Evolutionary conservation across 805 yeast genomes (phyloP).

Genomic region (Candida sithepensis): DNA sequence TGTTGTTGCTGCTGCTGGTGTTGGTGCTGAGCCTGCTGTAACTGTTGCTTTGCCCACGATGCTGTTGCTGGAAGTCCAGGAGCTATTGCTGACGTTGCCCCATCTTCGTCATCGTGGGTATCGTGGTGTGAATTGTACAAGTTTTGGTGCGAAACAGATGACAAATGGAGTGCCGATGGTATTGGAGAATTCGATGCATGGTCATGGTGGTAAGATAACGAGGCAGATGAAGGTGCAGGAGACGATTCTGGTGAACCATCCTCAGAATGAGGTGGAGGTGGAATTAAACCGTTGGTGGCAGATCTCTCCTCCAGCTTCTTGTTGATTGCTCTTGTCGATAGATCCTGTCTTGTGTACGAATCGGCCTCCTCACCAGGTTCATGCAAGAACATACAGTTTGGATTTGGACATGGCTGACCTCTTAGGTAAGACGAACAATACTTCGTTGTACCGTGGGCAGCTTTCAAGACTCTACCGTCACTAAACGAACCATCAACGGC

Average conservation of each 20-base stretch:
- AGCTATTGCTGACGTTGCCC: constrained; percentile 45
- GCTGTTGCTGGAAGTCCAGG: no score
- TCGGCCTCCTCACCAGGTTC: constrained; percentile 99
- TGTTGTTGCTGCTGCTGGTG: constrained; percentile 68
- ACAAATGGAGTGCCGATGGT: neutral
- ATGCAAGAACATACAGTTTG: constrained; percentile 97
- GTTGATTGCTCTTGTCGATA: constrained; percentile 70
- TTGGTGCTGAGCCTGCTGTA: constrained; percentile 6
- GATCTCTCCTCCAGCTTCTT: constrained; percentile 42
- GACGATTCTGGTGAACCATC: constrained; percentile 18
- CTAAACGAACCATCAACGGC: constrained; percentile 90
- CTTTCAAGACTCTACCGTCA: constrained; percentile 86
- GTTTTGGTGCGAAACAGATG: constrained; percentile 1
- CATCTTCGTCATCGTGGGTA: constrained; percentile 10
- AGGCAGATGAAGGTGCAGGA: constrained; percentile 7
- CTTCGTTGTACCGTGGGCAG: constrained; percentile 98
- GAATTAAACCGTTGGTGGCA: constrained; percentile 33
- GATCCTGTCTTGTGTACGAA: constrained; percentile 85
- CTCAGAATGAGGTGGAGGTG: constrained; percentile 25
- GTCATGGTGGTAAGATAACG: constrained; percentile 4
- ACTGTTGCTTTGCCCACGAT: no score
- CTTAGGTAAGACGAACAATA: constrained; percentile 95
- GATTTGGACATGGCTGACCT: constrained; percentile 96
- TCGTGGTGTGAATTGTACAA: constrained; percentile 3
- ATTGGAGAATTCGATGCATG: neutral